Conservation (phyloP, 2,329 filamentous ascomycete genomes). For the Diaporthe australafricana region DNA sequence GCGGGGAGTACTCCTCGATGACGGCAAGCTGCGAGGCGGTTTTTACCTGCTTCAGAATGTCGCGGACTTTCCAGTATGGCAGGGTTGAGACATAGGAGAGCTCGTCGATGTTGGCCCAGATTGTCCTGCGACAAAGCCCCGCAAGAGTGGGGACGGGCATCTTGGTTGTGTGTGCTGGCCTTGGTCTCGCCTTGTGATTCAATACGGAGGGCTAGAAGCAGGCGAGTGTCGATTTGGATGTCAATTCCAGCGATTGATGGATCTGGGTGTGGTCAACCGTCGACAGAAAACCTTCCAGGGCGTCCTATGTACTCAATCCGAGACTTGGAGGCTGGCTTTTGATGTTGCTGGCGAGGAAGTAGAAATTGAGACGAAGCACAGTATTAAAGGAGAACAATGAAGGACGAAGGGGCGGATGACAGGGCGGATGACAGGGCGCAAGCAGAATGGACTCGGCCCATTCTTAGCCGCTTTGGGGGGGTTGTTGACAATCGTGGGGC, state of each 20-base stretch:
- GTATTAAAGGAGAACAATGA: constrained; percentile 20
- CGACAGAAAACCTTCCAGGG: background rate
- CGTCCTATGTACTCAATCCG: background rate
- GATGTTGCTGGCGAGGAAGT: background rate
- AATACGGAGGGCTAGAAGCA: background rate
- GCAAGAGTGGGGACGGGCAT: constrained; percentile 19
- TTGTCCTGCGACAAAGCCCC: constrained; percentile 13
- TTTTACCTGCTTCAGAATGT: constrained; percentile 78
- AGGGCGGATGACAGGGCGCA: background rate
- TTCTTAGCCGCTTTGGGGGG: constrained; percentile 3
- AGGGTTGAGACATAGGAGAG: constrained; percentile 26
- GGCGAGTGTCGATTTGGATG: background rate
- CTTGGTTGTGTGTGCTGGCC: background rate
- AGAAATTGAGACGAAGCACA: background rate
- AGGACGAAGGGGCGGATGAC: background rate
- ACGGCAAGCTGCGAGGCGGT: constrained; percentile 79
- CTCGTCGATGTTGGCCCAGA: constrained; percentile 24
- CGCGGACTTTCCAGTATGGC: constrained; percentile 70
- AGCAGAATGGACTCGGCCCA: constrained; percentile 1
- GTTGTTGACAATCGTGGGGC: background rate
- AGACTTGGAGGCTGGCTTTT: background rate
- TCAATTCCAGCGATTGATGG: background rate
- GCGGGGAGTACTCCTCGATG: constrained; percentile 81
- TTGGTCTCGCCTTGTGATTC: background rate
- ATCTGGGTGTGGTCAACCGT: background rate